Base-by-base conservation (phyloP, 2,329 filamentous ascomycete genomes). In the Mycosphaerella sp. region DNA sequence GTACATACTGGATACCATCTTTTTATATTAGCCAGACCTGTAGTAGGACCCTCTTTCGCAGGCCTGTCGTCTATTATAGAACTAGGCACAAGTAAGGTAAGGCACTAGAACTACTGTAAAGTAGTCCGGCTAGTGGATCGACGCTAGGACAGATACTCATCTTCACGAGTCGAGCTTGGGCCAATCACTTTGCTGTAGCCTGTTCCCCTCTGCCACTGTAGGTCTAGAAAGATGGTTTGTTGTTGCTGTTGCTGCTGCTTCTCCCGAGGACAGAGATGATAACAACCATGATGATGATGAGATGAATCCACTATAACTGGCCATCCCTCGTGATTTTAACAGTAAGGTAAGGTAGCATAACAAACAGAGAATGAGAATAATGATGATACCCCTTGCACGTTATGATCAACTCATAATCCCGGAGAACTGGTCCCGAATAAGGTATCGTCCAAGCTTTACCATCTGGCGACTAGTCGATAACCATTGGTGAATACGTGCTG, bases 401-500 rank as follows among this genome's bases (percentile, higher is more conserved):
- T 32, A 21, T 32, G 25, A 32, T 34, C n/a, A 21, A 21, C 21
- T 4, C 6, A 25, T 25, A 25, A 25, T 35, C 30, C 41, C 41
- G 41, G 18, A 34, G 32, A 16, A 34, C 41, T 32, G 35, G 44
- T 40, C 44, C 41, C 49, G 41, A 44, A 30, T 41, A 43, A 42
- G 46, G 46, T 43, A 28, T 21, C 30, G 30, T 40, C 47, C 47
- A 28, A 39, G 47, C 47, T 32, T 30, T 35, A 30, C 40, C 17
- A 21, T 41, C 18, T 17, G 16, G 36, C 36, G 35, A 35, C 48
- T 49, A 39, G 48, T 14, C 21, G 17, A n/a, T n/a, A 7, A n/a
- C 25, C 32, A 34, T 21, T 43, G 41, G 34, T 44, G 48, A 37
- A 44, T 44, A 41, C 48, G 48, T 50, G 34, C 25, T 45, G 49